Evolutionary conservation across 306 rosid genomes (phyloP).

Genomic region (Leucaena leucocephala): DNA sequence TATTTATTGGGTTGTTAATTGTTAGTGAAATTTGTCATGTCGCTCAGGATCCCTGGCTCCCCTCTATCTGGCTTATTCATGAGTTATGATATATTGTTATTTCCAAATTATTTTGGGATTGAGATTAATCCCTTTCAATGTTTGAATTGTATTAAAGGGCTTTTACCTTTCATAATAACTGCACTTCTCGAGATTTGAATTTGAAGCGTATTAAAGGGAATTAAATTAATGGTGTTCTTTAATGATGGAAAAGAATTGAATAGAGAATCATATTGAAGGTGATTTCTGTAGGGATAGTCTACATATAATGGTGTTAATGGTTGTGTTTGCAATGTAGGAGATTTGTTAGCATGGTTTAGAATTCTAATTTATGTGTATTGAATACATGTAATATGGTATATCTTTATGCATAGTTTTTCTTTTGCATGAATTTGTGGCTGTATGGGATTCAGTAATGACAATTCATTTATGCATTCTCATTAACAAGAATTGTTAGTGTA

Average conservation of each 20-base stretch:
- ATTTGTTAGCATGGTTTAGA: conserved; percentile 25
- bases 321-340: conserved; percentile 12
- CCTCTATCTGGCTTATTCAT: no score
- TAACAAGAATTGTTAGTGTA: no score
- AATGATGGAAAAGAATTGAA: background rate
- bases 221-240: conserved; percentile 31
- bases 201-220: no score
- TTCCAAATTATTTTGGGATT: no score
- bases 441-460: conserved; percentile 35
- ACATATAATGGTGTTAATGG: background rate
- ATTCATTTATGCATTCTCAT: conserved; percentile 18
- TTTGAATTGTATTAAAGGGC: no score
- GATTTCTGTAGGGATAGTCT: conserved; percentile 12
- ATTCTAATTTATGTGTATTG: conserved; percentile 33
- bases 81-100: no score
- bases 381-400: conserved; percentile 19
- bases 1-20: no score
- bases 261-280: conserved; percentile 17
- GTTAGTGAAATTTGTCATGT: no score
- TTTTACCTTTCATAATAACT: no score
- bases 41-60: no score
- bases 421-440: conserved; percentile 18
- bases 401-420: conserved; percentile 26
- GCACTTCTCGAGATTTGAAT: no score
- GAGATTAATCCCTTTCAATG: no score